These are phyloP conservation scores for Aethionema arabicum DNA, from an alignment of 345 rosid genomes.

Conservation along the genomic window DNA sequence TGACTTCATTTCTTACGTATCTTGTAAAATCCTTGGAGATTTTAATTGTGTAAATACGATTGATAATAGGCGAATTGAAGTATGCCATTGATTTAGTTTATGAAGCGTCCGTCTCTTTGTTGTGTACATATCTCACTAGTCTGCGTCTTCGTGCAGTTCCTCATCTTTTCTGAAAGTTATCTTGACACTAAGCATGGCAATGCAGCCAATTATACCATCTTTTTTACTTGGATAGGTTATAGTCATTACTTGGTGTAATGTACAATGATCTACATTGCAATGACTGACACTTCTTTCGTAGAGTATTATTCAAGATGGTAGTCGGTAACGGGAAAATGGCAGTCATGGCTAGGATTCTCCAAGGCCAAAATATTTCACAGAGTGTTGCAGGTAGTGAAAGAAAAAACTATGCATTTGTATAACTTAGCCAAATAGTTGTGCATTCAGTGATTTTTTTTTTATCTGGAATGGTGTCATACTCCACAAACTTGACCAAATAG, in stretches of 20 bases:
- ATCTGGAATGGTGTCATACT: no score
- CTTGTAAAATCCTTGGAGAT: no score
- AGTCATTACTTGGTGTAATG: background rate
- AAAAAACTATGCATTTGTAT: background rate
- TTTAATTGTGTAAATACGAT: no score
- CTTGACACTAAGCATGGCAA: background rate
- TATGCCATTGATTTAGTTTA: no score
- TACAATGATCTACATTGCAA: background rate
- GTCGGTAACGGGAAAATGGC: slow-evolving; percentile 61
- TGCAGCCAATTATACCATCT: background rate
- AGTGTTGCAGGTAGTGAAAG: slow-evolving; percentile 34
- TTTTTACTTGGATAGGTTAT: background rate
- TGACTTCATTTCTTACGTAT: no score
- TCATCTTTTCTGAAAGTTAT: background rate
- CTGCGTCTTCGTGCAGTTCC: background rate
- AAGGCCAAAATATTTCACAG: slow-evolving; percentile 41
- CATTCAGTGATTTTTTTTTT: background rate
- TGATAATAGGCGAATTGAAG: no score
- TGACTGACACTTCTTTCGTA: background rate
- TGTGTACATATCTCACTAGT: background rate
- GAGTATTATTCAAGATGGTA: slow-evolving; percentile 46
- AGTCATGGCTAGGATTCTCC: slow-evolving; percentile 58
- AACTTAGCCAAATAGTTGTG: background rate
- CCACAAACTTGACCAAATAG: no score
- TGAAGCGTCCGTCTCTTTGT: background rate